These are phyloP conservation scores for Sonneratia alba DNA, from an alignment of 345 rosid genomes.

Conservation along the genomic window DNA sequence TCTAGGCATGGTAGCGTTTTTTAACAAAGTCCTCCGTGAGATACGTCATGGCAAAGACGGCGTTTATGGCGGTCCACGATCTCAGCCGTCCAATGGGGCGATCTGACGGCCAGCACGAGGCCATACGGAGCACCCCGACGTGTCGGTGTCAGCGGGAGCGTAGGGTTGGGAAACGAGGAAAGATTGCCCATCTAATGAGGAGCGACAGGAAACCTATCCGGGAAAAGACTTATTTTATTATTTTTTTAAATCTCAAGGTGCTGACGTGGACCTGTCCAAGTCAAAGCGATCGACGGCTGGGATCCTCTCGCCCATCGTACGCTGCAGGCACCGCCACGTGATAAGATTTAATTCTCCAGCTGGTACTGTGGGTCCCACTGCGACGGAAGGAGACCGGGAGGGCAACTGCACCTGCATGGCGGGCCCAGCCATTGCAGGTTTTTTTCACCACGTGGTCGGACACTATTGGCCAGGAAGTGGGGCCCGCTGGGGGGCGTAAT, in stretches of 20 bases:
- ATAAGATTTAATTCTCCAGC: constrained; percentile 2
- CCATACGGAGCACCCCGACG: constrained; percentile 29
- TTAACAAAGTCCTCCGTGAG: constrained; percentile 26
- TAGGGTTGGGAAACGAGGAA: constrained; percentile 22
- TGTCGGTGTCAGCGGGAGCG: constrained; percentile 54
- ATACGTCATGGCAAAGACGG: constrained; percentile 35
- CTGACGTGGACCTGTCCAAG: too few relatives aligned
- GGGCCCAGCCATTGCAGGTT: background rate
- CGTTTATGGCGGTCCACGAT: constrained; percentile 29
- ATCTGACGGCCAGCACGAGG: constrained; percentile 20
- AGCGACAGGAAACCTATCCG: too few relatives aligned
- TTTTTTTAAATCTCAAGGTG: too few relatives aligned
- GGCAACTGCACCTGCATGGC: constrained; percentile 9
- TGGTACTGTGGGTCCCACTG: background rate
- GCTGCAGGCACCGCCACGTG: constrained; percentile 1
- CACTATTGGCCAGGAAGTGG: too few relatives aligned
- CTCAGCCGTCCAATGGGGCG: constrained; percentile 15
- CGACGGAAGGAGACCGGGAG: background rate
- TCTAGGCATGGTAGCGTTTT: constrained; percentile 18
- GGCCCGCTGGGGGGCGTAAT: background rate
- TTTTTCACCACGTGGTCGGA: too few relatives aligned
- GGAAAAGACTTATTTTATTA: too few relatives aligned
- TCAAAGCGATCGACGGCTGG: too few relatives aligned
- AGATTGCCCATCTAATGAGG: too few relatives aligned
- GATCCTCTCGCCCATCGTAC: too few relatives aligned